Percentiles rank a stretch among this genome's conserved stretches.
Evolutionary conservation across 1,284 basidiomycete species (phyloP).

Genomic region (Ceratobasidium sp.): DNA sequence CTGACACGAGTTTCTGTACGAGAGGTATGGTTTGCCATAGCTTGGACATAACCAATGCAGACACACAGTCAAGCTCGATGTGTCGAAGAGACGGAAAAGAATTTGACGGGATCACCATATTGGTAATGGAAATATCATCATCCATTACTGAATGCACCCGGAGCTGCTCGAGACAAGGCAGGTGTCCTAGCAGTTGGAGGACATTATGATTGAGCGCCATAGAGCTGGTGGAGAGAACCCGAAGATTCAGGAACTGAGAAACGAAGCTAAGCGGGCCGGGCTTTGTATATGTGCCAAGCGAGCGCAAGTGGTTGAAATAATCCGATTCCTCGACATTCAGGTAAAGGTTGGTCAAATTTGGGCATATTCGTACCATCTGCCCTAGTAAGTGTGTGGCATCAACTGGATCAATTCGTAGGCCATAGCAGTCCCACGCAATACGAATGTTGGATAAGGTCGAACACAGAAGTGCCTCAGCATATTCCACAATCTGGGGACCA

Average conservation of each 20-base stretch:
- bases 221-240: background rate
- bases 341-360: background rate
- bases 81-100: background rate
- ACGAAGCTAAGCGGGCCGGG: background rate
- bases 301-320: background rate
- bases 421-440: background rate
- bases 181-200: background rate
- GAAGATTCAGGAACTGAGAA: background rate
- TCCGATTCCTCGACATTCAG: background rate
- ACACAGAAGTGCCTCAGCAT: background rate
- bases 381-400: background rate
- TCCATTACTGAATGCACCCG: too few species aligned
- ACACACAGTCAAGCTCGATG: background rate
- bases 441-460: background rate
- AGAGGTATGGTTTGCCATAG: background rate
- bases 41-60: background rate
- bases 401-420: background rate
- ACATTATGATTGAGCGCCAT: background rate
- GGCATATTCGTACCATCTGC: background rate
- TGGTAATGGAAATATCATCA: background rate
- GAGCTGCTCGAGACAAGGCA: conserved; percentile 11
- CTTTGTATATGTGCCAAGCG: background rate
- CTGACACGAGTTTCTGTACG: background rate
- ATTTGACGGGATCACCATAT: background rate
- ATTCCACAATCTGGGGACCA: too few species aligned